Evolutionary conservation across 352 stramenopile genomes (phyloP), one percentile per base, ranked within the genome.

Genomic region (Thalassiosira allenii): DNA sequence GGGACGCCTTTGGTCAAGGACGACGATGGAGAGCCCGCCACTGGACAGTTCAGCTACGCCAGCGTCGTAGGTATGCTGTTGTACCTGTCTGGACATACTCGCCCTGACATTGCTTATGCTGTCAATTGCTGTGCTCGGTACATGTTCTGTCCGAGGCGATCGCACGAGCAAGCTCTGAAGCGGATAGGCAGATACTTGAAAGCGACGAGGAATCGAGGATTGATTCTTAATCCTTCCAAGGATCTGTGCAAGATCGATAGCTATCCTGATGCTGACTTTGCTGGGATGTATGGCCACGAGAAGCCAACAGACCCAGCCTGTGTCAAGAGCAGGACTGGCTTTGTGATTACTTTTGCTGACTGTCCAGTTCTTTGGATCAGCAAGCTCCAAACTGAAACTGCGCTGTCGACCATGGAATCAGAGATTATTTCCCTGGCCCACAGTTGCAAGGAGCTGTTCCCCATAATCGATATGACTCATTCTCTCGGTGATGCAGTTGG

Each of bases 61-160:
- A 88, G 77, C 40, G 73, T 87, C 34, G 56, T 91, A 30, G 80
- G 84, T 23, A 89, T 89, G 81, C 49, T 89, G 1, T 43, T 79
- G 33, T 89, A 91, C 64, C 64, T 91, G 2, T 54, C 44, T n/a
- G 58, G 51, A 23, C 75, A 90, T 23, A 65, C 75, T 29, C 49
- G 81, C 6, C 81, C 81, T 43, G 81, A 86, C 40, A 76, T 80
- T 27, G 30, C 56, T 0, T 90, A 81, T 62, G 64, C 71, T 17
- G 61, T 81, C 1, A 30, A 75, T 40, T 62, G 76, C 66, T 84
- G 71, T 67, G 81, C 81, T 12, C 34, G 77, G 6, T 89, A 81
- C 43, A 62, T 32, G 1, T 63, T 81, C 34, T 20, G 11, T 33
- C 63, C 72, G 2, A 62, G 47, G 37, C 8, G 20, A 20, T 52